phyloP scores from a whole-genome alignment of 805 yeast genomes.

The Kodamaea nitidulidarum region DNA sequence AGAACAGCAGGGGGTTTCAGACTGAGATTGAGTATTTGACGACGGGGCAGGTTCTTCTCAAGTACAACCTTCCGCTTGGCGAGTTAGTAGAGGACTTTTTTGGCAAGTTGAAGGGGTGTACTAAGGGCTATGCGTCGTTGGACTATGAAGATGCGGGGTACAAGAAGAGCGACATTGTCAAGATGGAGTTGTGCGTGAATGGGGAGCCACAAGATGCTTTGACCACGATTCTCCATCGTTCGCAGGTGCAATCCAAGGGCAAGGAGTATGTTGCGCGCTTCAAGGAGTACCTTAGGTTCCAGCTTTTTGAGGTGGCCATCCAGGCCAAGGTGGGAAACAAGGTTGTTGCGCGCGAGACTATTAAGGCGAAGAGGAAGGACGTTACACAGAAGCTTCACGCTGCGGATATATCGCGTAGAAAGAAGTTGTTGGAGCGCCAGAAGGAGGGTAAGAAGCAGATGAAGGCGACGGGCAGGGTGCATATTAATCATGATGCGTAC shows the following conservation, averaged over 20 bases:
- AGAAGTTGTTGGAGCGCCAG: conserved; percentile 81
- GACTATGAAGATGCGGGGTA: conserved; percentile 96
- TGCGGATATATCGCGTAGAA: conserved; percentile 84
- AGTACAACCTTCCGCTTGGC: conserved; percentile 79
- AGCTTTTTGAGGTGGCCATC: conserved; percentile 86
- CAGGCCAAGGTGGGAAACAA: conserved; percentile 83
- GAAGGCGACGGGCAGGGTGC: conserved; percentile 74
- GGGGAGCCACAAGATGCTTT: conserved; percentile 89
- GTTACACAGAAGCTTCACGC: conserved; percentile 94
- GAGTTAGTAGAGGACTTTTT: conserved; percentile 93
- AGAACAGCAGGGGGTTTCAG: conserved; percentile 78
- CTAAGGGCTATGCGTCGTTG: conserved; percentile 89
- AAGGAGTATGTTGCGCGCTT: conserved; percentile 79
- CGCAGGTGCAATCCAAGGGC: conserved; percentile 70
- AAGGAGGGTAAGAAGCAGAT: conserved; percentile 89
- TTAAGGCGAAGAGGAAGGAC: conserved; percentile 89
- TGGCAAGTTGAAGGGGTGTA: conserved; percentile 84
- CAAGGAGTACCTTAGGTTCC: conserved; percentile 73
- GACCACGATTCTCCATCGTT: conserved; percentile 82
- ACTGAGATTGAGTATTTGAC: conserved; percentile 70
- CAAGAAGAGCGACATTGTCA: conserved; percentile 71
- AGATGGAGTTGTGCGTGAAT: conserved; percentile 83
- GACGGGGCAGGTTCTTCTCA: conserved; percentile 76
- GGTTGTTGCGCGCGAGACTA: conserved; percentile 86
- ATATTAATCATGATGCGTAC: conserved; percentile 80